Evolutionary conservation across 2,329 filamentous ascomycete species (phyloP).

Genomic region (Alternaria brassicae): DNA sequence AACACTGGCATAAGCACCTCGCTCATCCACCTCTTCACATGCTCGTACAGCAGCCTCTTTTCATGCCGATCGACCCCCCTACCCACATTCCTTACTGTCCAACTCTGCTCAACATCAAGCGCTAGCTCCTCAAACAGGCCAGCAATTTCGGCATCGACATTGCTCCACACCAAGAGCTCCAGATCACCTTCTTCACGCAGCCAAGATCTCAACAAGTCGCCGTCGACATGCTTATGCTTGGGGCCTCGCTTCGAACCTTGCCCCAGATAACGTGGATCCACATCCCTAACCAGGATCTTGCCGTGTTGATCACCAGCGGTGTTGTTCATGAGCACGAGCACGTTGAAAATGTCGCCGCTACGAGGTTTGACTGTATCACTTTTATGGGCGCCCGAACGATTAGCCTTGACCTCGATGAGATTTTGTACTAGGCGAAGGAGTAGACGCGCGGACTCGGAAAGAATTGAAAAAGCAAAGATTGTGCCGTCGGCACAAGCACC

Average conservation of each 20-base stretch:
- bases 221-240: slow-evolving; percentile 51
- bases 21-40: slow-evolving; percentile 27
- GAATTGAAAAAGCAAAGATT: slow-evolving; percentile 66
- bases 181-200: slow-evolving; percentile 36
- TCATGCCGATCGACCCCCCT: slow-evolving; percentile 17
- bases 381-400: slow-evolving; percentile 20
- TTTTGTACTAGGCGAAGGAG: slow-evolving; percentile 78
- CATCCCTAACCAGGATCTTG: slow-evolving; percentile 28
- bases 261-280: slow-evolving; percentile 35
- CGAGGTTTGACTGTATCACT: slow-evolving; percentile 21
- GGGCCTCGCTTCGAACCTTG: slow-evolving; percentile 18
- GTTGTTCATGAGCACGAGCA: slow-evolving; percentile 37
- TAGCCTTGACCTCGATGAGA: slow-evolving; percentile 51
- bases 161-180: slow-evolving; percentile 13
- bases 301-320: slow-evolving; percentile 28
- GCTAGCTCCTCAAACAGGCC: slow-evolving; percentile 37
- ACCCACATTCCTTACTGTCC: slow-evolving; percentile 18
- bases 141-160: slow-evolving; percentile 30
- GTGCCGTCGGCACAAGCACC: slow-evolving; percentile 61
- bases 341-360: slow-evolving; percentile 28
- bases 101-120: slow-evolving; percentile 15
- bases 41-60: slow-evolving; percentile 12
- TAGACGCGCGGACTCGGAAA: slow-evolving; percentile 68
- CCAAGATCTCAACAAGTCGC: slow-evolving; percentile 49
- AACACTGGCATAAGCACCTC: slow-evolving; percentile 36